Evolutionary conservation across 768 basidiomycete species (phyloP).

Genomic region (Exsudoporus frostii): DNA sequence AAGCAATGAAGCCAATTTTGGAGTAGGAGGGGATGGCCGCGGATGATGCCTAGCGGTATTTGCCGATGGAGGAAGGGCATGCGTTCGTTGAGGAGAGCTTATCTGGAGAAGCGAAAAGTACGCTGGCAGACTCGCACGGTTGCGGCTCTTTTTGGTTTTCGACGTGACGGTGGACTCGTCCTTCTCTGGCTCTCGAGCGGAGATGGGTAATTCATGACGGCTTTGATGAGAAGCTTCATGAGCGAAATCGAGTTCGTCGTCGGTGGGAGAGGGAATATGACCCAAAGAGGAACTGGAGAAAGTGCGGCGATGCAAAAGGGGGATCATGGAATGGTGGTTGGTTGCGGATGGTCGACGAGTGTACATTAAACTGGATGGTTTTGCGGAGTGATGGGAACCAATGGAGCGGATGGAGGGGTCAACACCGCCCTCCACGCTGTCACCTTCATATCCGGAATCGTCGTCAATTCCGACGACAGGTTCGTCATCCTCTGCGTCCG

Average conservation of each 20-base stretch:
- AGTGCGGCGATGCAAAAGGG: conserved; percentile 51
- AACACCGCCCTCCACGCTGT: conserved; percentile 32
- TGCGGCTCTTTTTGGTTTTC: conserved; percentile 52
- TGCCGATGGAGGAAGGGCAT: conserved; percentile 41
- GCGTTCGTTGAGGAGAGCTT: conserved; percentile 40
- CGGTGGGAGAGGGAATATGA: conserved; percentile 38
- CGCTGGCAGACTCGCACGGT: conserved; percentile 70
- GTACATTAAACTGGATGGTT: conserved; percentile 54
- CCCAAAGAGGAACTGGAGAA: conserved; percentile 38
- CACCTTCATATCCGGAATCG: conserved; percentile 30
- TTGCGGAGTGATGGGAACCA: conserved; percentile 31
- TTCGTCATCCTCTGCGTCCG: conserved; percentile 61
- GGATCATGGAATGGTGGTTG: conserved; percentile 62
- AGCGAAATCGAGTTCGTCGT: conserved; percentile 41
- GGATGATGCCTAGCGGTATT: conserved; percentile 36
- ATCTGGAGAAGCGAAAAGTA: conserved; percentile 72
- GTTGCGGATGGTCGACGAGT: conserved; percentile 69
- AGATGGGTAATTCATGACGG: conserved; percentile 34
- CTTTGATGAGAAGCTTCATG: conserved; percentile 28
- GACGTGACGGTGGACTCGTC: conserved; percentile 30
- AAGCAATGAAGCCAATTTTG: conserved; percentile 42
- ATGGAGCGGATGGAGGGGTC: conserved; percentile 45
- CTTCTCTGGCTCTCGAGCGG: conserved; percentile 21
- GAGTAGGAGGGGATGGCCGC: conserved; percentile 59
- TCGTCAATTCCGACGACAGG: conserved; percentile 34